A percentile compares a stretch with the other conserved stretches of the same genome.
Conservation (phyloP, 306 rosid genomes). For the Dalbergia oliveri region DNA sequence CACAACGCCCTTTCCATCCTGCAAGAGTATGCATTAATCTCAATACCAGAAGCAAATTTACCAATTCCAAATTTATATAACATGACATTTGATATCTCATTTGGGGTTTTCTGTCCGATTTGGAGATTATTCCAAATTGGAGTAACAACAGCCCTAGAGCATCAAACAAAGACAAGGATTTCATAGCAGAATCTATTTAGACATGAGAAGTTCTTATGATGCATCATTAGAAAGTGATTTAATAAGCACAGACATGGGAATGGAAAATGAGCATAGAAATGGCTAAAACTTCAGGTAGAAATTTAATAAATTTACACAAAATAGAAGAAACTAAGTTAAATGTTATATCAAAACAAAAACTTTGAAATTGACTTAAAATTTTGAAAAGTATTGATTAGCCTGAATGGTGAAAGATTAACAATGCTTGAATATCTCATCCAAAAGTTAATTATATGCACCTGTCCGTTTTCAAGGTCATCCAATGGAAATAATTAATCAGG, state of each 20-base stretch:
- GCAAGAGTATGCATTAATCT: background rate
- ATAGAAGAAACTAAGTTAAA: constrained; percentile 5
- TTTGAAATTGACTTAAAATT: background rate
- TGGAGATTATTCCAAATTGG: background rate
- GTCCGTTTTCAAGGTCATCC: constrained; percentile 4
- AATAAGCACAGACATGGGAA: background rate
- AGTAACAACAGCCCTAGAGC: no score
- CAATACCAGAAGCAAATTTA: constrained; percentile 32
- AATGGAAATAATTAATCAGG: constrained; percentile 8
- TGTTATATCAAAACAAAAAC: constrained; percentile 12
- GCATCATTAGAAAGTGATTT: background rate
- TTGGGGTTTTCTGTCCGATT: background rate
- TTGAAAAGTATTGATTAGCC: background rate
- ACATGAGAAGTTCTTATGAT: constrained; percentile 4
- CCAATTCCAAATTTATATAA: constrained; percentile 32
- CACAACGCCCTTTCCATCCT: constrained; percentile 91
- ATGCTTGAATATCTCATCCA: background rate
- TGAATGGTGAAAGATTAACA: background rate
- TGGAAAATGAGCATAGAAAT: background rate
- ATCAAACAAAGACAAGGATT: no score
- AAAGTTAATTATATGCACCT: background rate
- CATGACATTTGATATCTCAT: background rate
- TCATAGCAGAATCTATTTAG: background rate
- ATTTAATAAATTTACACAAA: background rate
- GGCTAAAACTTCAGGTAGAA: background rate